phyloP scores from a whole-genome alignment of 2,329 filamentous ascomycete species.

The Xenosphaeropsis pyriputrescens region DNA sequence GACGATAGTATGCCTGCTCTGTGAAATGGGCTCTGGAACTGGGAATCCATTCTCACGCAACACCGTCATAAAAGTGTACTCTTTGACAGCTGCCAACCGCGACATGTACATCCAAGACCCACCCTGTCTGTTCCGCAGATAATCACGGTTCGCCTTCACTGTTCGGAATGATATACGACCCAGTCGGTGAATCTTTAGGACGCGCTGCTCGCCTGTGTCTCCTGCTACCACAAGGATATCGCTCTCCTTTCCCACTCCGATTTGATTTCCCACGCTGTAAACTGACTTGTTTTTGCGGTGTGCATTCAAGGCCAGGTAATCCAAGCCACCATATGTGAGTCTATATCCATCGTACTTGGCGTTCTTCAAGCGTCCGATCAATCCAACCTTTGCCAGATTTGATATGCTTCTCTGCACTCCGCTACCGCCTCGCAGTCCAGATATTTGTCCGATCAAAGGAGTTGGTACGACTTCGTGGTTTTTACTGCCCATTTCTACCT shows the following conservation, averaged over 20 bases:
- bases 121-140: conserved; percentile 66
- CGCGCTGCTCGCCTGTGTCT: conserved; percentile 57
- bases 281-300: conserved; percentile 67
- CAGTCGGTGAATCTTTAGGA: conserved; percentile 91
- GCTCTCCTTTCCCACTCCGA: conserved; percentile 94
- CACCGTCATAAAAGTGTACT: conserved; percentile 87
- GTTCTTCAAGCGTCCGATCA: conserved; percentile 89
- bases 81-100: conserved; percentile 80
- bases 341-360: conserved; percentile 96
- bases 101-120: conserved; percentile 99
- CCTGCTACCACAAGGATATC: conserved; percentile 92
- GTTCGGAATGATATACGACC: conserved; percentile 94
- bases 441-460: conserved; percentile 68
- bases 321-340: conserved; percentile 87
- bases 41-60: conserved; percentile 73
- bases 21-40: conserved; percentile 75
- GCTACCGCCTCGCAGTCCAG: conserved; percentile 64
- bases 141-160: conserved; percentile 92
- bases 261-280: conserved; percentile 86
- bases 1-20: conserved; percentile 89
- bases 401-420: conserved; percentile 82
- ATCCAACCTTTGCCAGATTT: conserved; percentile 74
- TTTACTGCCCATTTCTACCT: conserved; percentile 88
- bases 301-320: conserved; percentile 91
- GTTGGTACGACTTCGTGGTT: conserved; percentile 97